Evolutionary conservation across 2,329 filamentous ascomycete species (phyloP), one percentile per base, ranked within the genome.

Genomic region (Onygena corvina): DNA sequence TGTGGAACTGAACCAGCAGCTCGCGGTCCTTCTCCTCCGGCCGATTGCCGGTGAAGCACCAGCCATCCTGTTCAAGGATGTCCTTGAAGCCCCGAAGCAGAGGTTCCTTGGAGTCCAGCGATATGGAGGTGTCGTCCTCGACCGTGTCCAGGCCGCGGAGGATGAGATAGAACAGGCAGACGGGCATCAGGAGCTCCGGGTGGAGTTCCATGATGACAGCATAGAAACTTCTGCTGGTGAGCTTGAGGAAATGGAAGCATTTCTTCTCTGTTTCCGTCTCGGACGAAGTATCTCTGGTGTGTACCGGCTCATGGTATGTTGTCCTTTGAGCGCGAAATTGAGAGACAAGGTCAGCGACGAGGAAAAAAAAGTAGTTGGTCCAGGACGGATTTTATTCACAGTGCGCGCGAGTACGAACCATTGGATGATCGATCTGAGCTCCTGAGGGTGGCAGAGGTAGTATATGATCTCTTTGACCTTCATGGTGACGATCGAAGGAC

Each of bases 61-160:
- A 98, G 48, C 87, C 89, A 56, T 94, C 86, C 55, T 83, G 68
- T 57, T 87, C 82, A 61, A 96, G 75, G 56, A 83, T 76, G 49
- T 83, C 71, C 63, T 93, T 74, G 67, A 98, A 98, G 42, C 83
- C 75, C 54, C 90, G 80, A 53, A 98, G 73, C 50, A 95, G 69
- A 1, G 88, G 87, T 62, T 93, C 84, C 71, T 98, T 98, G 61
- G 77, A 81, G 56, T 78, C 76, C 33, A 90, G 71, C 2, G 83
- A 74, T 53, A 98, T 83, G 3, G 88, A 94, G 81, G 95, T 96
- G 68, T 98, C 92, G 73, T 98, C 92, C 70, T 98, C 92, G 53
- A 98, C 86, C n/a, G 92, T 98, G 67, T 98, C 92, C 46, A 98
- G 77, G 42, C 86, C 92, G 53, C 92, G 86, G 49, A 98, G 76